Conservation (phyloP, 805 yeast genomes). For the Lachancea kluyveri region DNA sequence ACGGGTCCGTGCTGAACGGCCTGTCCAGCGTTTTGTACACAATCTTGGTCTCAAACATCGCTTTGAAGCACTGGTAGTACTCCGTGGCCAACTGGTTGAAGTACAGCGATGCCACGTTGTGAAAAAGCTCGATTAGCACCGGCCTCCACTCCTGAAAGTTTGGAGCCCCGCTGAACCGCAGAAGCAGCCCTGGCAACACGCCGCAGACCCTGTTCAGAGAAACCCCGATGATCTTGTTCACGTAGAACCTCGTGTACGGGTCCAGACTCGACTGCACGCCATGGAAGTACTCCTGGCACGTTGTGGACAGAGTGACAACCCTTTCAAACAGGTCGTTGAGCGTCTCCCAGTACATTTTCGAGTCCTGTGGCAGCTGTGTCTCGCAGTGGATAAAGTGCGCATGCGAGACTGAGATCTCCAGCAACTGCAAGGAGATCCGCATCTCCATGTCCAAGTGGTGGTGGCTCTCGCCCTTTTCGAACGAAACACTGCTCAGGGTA, state of each 20-base stretch:
- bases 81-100: slow-evolving; percentile 28
- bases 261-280: slow-evolving; percentile 9
- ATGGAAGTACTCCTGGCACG: slow-evolving; percentile 18
- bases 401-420: slow-evolving; percentile 18
- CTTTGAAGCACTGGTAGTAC: slow-evolving; percentile 25
- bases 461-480: slow-evolving; percentile 5
- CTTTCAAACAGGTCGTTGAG: slow-evolving; percentile 20
- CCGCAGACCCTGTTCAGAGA: slow-evolving; percentile 21
- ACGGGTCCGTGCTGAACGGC: slow-evolving; percentile 19
- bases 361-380: no score
- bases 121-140: slow-evolving; percentile 12
- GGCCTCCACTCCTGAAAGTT: slow-evolving; percentile 1
- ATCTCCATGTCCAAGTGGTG: slow-evolving; percentile 17
- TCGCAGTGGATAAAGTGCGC: slow-evolving; percentile 23
- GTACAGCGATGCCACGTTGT: slow-evolving; percentile 22
- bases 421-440: slow-evolving; percentile 17
- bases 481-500: slow-evolving; percentile 7
- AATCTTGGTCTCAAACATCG: slow-evolving; percentile 27
- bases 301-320: slow-evolving; percentile 14
- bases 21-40: slow-evolving; percentile 21
- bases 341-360: no score
- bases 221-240: slow-evolving; percentile 26
- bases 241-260: slow-evolving; percentile 20
- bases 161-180: slow-evolving; percentile 17
- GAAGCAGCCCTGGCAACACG: slow-evolving; percentile 23